Evolutionary conservation across 441 rosid species (phyloP).

Genomic region (Bruguiera hainesii): DNA sequence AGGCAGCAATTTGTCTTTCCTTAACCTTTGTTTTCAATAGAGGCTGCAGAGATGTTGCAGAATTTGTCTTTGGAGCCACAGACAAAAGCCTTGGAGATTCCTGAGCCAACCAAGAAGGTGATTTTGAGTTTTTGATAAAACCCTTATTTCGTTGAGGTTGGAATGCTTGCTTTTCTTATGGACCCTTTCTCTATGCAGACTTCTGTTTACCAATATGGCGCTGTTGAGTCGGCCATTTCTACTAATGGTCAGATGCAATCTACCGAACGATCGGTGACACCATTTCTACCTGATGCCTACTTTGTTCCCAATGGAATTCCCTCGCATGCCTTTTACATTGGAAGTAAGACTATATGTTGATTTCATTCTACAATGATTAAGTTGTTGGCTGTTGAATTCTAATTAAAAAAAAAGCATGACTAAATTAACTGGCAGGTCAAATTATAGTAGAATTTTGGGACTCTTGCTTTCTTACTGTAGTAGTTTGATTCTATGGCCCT

Average conservation of each 20-base stretch:
- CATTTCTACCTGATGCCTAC: slow-evolving; percentile 51
- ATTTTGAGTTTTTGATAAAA: neutral
- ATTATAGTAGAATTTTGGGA: neutral
- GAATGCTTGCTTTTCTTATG: neutral
- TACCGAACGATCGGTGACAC: slow-evolving; percentile 54
- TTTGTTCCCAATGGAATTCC: slow-evolving; percentile 52
- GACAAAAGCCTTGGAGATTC: slow-evolving; percentile 57
- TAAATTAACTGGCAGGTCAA: neutral
- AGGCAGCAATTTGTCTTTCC: slow-evolving; percentile 23
- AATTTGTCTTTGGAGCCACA: slow-evolving; percentile 66
- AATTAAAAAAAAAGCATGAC: neutral
- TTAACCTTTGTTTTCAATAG: slow-evolving; percentile 46
- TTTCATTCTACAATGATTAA: neutral
- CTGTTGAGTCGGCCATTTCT: slow-evolving; percentile 35
- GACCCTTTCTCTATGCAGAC: slow-evolving; percentile 26
- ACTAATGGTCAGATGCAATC: slow-evolving; percentile 58
- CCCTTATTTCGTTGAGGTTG: neutral
- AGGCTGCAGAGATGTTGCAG: slow-evolving; percentile 83
- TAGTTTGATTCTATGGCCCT: neutral
- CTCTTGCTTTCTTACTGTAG: neutral
- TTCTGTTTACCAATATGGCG: slow-evolving; percentile 54
- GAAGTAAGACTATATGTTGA: slow-evolving; percentile 32
- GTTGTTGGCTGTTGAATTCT: neutral
- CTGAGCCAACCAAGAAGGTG: slow-evolving; percentile 85
- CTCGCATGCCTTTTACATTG: slow-evolving; percentile 41